phyloP scores from a whole-genome alignment of 192 early-diverging fungal genomes.

The Gigaspora rosea region DNA sequence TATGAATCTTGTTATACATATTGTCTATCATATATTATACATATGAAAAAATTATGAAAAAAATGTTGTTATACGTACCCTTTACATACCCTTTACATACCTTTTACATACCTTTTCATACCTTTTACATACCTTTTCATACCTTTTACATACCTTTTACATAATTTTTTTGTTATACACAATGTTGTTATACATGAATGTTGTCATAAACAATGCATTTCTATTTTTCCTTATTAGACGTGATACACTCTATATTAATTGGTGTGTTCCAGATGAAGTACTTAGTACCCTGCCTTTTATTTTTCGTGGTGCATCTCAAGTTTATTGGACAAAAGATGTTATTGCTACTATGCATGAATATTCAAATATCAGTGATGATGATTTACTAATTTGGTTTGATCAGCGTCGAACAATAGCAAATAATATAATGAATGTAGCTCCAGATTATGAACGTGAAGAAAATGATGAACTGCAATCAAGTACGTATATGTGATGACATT shows the following conservation, averaged over 20 bases:
- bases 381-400: not conserved
- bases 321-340: slow-evolving; percentile 16
- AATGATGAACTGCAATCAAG: not conserved
- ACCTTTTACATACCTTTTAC: no score
- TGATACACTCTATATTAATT: slow-evolving; percentile 6
- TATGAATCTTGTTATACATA: no score
- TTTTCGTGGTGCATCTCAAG: slow-evolving; percentile 2
- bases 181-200: no score
- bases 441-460: not conserved
- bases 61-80: no score
- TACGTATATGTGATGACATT: not conserved
- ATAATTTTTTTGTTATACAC: no score
- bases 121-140: no score
- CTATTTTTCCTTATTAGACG: not conserved
- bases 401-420: not conserved
- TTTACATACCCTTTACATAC: no score
- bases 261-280: not conserved
- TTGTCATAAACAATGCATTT: not conserved
- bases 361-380: not conserved
- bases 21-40: no score
- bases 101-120: no score
- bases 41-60: no score
- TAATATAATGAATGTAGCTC: not conserved
- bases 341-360: not conserved
- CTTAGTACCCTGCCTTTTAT: not conserved